Evolutionary conservation across 345 rosid genomes (phyloP), one percentile per base, ranked within the genome.

Genomic region (Sonneratia alba): DNA sequence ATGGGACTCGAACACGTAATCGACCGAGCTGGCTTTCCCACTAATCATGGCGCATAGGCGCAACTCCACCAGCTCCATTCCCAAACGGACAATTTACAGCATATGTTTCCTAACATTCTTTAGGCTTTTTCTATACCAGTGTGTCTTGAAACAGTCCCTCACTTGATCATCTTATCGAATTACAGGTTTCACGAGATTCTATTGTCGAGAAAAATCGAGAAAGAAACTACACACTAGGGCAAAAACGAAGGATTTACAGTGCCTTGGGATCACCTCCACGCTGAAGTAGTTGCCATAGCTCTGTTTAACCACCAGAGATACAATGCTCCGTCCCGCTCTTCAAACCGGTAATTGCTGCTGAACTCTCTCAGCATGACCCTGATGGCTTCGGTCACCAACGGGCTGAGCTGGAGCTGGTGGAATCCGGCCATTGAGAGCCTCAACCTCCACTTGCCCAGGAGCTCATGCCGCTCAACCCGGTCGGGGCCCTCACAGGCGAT

Each of bases 391-490:
- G 68, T 47, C 7, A 68, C 79, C 8, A 13, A 16, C 5, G 75
- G 61, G 32, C 79, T 71, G 48, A 76, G 51, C 2, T 45, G 65
- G 19, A 37, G 62, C 68, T 71, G 79, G 6, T 61, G 68, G 62
- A 71, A 76, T 57, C 79, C 79, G 1, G 79, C 79, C 74, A 76
- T 71, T 49, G 24, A 57, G 27, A 76, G 22, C 48, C 79, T 71
- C 12, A 67, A 64, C 71, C 77, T 77, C 87, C 87, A 84, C 71
- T 84, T 84, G 10, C 79, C 79, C 14, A 79, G 73, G 27, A 84
- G 79, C 71, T 84, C 87, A 21, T 84, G 87, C 36, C 87, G 74
- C 72, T 84, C 87, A 4, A 84, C 87, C 75, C 87, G 75, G 43
- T 84, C 87, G 10, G 40, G 67, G 3, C 63, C 79, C 82, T 84